Evolutionary conservation across 148 eudicot species (phyloP).

Genomic region (Persicaria maculosa): DNA sequence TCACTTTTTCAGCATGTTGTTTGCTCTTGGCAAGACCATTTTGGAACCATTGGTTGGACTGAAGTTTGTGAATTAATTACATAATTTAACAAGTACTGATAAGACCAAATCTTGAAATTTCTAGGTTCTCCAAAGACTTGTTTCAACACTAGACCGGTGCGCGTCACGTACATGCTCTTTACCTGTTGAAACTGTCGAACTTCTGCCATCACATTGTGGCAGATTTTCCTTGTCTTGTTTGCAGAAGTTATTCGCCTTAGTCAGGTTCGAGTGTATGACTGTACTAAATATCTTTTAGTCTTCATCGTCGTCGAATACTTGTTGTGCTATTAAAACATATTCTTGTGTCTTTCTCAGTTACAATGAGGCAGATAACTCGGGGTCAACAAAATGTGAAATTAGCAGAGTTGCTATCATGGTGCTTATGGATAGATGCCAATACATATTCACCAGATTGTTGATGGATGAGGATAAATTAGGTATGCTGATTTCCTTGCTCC

Average conservation of each 20-base stretch:
- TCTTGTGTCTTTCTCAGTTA: conserved; percentile 31
- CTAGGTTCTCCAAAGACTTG: conserved; percentile 71
- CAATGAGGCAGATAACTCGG: conserved; percentile 46
- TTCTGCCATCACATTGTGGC: conserved; percentile 93
- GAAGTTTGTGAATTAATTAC: neutral
- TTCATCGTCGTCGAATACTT: neutral
- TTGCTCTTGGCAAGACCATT: neutral
- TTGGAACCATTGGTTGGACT: neutral
- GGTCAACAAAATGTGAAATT: conserved; percentile 51
- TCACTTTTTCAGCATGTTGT: neutral
- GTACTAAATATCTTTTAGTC: neutral
- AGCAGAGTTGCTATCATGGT: conserved; percentile 62
- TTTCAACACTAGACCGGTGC: conserved; percentile 87
- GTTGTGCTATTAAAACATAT: neutral
- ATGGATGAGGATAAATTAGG: conserved; percentile 75
- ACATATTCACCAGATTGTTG: conserved; percentile 64
- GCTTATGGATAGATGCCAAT: conserved; percentile 79
- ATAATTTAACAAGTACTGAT: neutral
- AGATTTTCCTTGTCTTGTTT: conserved; percentile 88
- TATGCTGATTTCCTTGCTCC: conserved; percentile 19
- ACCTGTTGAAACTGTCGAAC: conserved; percentile 90
- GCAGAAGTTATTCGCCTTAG: conserved; percentile 70
- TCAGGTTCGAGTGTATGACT: conserved; percentile 53
- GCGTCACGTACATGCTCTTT: conserved; percentile 92
- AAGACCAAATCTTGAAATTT: conserved; percentile 10